These are phyloP conservation scores for Candida wancherniae DNA, from an alignment of 805 yeast genomes.

Conservation along the genomic window DNA sequence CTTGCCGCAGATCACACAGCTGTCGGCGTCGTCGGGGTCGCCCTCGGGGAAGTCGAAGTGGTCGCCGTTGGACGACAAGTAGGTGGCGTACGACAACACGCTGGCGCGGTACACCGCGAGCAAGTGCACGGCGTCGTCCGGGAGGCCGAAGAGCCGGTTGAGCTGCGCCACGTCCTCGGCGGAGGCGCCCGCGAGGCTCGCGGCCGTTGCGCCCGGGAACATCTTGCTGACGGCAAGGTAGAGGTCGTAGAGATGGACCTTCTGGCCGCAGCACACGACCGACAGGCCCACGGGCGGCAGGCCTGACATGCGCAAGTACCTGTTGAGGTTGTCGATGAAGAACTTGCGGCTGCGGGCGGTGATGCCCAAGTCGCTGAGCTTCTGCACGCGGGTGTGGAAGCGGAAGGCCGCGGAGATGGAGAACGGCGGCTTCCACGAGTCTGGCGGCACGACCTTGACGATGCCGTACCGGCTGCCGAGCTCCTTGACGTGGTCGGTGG, in stretches of 20 bases:
- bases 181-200: constrained; percentile 14
- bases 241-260: constrained; percentile 36
- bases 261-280: constrained; percentile 15
- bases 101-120: constrained; percentile 21
- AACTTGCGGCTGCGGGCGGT: constrained; percentile 58
- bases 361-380: constrained; percentile 58
- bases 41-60: constrained; percentile 31
- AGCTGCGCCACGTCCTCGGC: constrained; percentile 20
- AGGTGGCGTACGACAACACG: constrained; percentile 31
- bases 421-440: constrained; percentile 51
- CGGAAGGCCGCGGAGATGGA: constrained; percentile 50
- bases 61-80: constrained; percentile 21
- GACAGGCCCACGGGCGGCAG: constrained; percentile 20
- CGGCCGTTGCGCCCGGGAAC: constrained; percentile 5
- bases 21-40: constrained; percentile 23
- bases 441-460: constrained; percentile 51
- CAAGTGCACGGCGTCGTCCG: constrained; percentile 14
- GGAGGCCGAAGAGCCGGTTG: constrained; percentile 22
- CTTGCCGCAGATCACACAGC: constrained; percentile 46
- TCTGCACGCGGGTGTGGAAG: constrained; percentile 68
- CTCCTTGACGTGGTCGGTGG: constrained; percentile 33
- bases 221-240: constrained; percentile 28
- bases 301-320: constrained; percentile 48
- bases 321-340: constrained; percentile 56
- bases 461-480: constrained; percentile 48